These are phyloP conservation scores for Diaporthe longicolla DNA, from an alignment of 2,329 filamentous ascomycete genomes.

Conservation along the genomic window DNA sequence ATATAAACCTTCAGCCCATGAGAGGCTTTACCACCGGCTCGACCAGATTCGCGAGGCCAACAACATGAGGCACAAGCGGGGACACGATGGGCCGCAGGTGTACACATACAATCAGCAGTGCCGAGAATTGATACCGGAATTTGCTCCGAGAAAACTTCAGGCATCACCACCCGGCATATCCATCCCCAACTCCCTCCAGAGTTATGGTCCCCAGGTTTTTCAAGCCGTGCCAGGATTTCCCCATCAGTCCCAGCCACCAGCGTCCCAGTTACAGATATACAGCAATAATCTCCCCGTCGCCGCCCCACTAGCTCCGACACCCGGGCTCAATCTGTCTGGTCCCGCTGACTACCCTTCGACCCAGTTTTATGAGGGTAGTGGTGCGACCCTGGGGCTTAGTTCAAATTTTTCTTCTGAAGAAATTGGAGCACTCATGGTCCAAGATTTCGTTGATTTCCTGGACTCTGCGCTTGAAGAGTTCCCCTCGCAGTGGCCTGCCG, in stretches of 20 bases:
- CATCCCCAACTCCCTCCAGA: neutral
- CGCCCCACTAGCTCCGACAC: too few relatives aligned
- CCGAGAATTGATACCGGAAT: neutral
- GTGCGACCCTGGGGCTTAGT: too few relatives aligned
- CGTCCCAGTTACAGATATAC: neutral
- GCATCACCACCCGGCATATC: neutral
- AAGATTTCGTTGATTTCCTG: neutral
- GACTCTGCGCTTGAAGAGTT: neutral
- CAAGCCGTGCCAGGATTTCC: neutral
- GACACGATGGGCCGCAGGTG: neutral
- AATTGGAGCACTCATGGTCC: neutral
- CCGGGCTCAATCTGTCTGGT: neutral
- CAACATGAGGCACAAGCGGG: neutral
- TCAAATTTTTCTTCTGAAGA: neutral
- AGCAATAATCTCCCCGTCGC: neutral
- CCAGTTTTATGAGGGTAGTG: neutral
- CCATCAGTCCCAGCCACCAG: neutral
- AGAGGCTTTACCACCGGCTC: constrained; percentile 4
- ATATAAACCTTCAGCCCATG: neutral
- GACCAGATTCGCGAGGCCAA: neutral
- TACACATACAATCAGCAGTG: neutral
- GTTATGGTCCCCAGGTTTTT: neutral
- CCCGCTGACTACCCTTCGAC: neutral
- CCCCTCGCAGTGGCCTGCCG: neutral
- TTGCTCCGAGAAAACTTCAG: neutral